Conservation (phyloP, 2,329 filamentous ascomycete species). For the Pestalotiopsis sp. region DNA sequence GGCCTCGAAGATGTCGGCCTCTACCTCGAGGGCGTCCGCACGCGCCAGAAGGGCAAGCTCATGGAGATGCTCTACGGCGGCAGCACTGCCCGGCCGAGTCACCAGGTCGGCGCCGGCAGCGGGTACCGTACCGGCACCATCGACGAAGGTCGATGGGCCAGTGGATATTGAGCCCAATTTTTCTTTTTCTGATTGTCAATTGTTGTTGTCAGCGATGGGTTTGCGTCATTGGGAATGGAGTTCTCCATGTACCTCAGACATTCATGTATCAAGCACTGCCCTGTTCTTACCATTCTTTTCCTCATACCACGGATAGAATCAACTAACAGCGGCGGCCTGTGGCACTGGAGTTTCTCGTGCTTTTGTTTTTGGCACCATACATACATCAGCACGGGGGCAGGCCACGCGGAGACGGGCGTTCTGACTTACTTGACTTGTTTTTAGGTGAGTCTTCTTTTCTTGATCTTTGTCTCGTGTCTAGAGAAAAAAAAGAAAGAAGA, state of each 20-base stretch:
- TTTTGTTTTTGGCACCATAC: neutral
- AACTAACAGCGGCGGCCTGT: neutral
- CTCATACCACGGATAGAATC: neutral
- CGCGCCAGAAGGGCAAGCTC: constrained; percentile 80
- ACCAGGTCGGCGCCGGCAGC: constrained; percentile 20
- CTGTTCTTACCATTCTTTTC: neutral
- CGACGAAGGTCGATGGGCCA: constrained; percentile 23
- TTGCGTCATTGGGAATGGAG: neutral
- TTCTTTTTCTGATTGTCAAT: neutral
- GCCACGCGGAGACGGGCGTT: neutral
- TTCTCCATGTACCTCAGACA: neutral
- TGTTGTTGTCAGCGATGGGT: neutral
- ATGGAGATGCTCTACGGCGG: constrained; percentile 76
- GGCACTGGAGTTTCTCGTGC: neutral
- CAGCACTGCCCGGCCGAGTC: constrained; percentile 21
- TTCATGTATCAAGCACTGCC: neutral
- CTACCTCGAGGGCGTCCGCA: constrained; percentile 75
- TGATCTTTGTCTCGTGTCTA: neutral
- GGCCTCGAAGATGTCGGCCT: constrained; percentile 80
- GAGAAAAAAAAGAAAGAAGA: neutral
- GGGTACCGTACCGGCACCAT: constrained; percentile 31
- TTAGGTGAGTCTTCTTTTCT: neutral
- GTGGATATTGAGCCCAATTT: neutral
- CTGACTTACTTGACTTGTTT: neutral
- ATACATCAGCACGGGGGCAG: neutral